Evolutionary conservation across 2,329 filamentous ascomycete genomes (phyloP).

Genomic region (Nakataea oryzae): DNA sequence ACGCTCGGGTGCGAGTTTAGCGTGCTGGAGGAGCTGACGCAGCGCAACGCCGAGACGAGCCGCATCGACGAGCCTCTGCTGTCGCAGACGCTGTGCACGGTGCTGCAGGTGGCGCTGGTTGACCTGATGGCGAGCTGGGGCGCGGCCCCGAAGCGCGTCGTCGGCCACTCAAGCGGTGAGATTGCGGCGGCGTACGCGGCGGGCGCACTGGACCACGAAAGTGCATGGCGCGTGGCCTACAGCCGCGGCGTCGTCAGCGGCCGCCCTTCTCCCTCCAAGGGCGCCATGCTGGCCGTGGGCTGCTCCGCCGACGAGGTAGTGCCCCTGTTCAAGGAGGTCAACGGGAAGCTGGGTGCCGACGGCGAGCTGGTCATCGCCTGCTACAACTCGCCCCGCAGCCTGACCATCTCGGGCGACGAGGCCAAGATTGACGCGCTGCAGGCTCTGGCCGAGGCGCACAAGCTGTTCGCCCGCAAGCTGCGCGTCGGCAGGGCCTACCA

Average conservation of each 20-base stretch:
- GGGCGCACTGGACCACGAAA: constrained; percentile 9
- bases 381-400: constrained; percentile 13
- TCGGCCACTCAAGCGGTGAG: constrained; percentile 24
- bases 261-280: constrained; percentile 10
- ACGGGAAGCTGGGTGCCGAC: not conserved
- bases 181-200: constrained; percentile 21
- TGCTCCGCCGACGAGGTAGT: constrained; percentile 6
- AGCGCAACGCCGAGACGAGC: constrained; percentile 19
- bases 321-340: not conserved
- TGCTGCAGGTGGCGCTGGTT: constrained; percentile 19
- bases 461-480: constrained; percentile 10
- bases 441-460: too few species aligned
- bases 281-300: constrained; percentile 31
- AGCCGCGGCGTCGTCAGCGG: constrained; percentile 8
- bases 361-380: not conserved
- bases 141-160: constrained; percentile 13
- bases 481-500: constrained; percentile 22
- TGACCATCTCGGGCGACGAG: constrained; percentile 30
- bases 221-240: constrained; percentile 12
- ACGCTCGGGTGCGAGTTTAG: not conserved
- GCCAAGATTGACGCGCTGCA: not conserved
- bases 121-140: constrained; percentile 16
- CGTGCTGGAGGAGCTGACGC: not conserved
- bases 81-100: constrained; percentile 18
- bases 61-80: constrained; percentile 24